Conservation (phyloP, 163 green algal genomes). For the Scenedesmus sp. region DNA sequence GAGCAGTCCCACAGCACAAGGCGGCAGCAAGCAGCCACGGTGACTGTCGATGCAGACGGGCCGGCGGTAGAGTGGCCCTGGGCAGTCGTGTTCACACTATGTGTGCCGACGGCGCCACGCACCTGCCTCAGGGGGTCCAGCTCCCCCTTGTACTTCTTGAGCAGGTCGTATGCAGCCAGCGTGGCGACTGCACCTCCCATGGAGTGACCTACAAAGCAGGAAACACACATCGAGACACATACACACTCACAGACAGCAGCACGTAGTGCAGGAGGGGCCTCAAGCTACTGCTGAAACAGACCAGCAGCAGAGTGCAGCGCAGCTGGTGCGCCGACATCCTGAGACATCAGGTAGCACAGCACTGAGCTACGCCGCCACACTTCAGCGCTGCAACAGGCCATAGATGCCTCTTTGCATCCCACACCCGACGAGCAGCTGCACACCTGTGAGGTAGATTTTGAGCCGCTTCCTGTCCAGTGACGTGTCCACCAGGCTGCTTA, state of each 20-base stretch:
- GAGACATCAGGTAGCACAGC: too few species aligned
- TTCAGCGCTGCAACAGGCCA: neutral
- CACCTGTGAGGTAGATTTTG: conserved; percentile 36
- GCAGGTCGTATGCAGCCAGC: conserved; percentile 60
- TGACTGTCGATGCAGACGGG: too few species aligned
- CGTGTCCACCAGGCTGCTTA: conserved; percentile 30
- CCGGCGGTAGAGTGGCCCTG: neutral
- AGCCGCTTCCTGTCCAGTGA: conserved; percentile 6
- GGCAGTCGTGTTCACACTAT: neutral
- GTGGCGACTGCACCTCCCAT: conserved; percentile 77
- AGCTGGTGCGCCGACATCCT: too few species aligned
- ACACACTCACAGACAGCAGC: neutral
- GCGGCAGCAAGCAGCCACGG: too few species aligned
- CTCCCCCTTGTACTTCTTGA: conserved; percentile 18
- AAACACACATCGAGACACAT: neutral
- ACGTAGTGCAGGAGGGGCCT: too few species aligned
- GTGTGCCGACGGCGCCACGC: neutral
- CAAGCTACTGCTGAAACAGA: too few species aligned
- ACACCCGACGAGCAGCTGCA: neutral
- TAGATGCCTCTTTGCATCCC: too few species aligned
- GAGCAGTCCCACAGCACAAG: too few species aligned
- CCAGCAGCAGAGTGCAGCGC: too few species aligned
- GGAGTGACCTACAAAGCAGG: conserved; percentile 63
- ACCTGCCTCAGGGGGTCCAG: conserved; percentile 33
- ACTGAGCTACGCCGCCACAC: too few species aligned